Evolutionary conservation across 495 filamentous ascomycete genomes (phyloP), one percentile per base, ranked within the genome.

Genomic region (Penicillium steckii): DNA sequence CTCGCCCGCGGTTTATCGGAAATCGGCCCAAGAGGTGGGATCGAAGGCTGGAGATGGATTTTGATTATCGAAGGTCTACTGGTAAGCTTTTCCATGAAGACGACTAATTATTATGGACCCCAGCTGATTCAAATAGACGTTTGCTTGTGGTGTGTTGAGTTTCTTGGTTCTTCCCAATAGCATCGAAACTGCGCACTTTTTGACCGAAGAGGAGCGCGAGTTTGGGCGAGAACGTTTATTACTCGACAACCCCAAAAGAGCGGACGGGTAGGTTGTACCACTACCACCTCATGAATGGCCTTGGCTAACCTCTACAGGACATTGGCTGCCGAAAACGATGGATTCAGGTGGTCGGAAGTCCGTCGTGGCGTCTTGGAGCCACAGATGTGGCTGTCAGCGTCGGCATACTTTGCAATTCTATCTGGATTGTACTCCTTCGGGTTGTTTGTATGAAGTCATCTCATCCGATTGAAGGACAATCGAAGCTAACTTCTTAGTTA

Each of bases 1-100:
- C 69, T 91, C 3, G 88, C 89, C 15, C 86, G 79, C 51, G 87
- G 76, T 3, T 77, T 90, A 35, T 80, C 80, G 18, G 79, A 85
- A 51, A 88, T 91, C 75, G 81, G 77, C 23, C 66, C 66, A 5
- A 35, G 67, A 75, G 53, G 70, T 56, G 57, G 72, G 22, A 25
- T 76, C 69, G 70, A 79, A 55, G 79, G 78, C 7, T 86, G 82
- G 84, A 74, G 83, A 44, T 85, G 83, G 76, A 85, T 88, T 44
- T 81, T 88, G 61, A 74, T 78, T 27, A 78, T 88, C 37, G 85
- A 88, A 59, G 83, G 83, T 0, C 52, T 84, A 12, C 73, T 87
- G 64, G 72, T 72, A 59, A 41, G 66, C n/a, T n/a, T n/a, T n/a
- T n/a, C n/a, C n/a, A n/a, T n/a, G n/a, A n/a, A n/a, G n/a, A n/a